Base-by-base conservation (phyloP, 495 filamentous ascomycete genomes). In the Neurospora africana region DNA sequence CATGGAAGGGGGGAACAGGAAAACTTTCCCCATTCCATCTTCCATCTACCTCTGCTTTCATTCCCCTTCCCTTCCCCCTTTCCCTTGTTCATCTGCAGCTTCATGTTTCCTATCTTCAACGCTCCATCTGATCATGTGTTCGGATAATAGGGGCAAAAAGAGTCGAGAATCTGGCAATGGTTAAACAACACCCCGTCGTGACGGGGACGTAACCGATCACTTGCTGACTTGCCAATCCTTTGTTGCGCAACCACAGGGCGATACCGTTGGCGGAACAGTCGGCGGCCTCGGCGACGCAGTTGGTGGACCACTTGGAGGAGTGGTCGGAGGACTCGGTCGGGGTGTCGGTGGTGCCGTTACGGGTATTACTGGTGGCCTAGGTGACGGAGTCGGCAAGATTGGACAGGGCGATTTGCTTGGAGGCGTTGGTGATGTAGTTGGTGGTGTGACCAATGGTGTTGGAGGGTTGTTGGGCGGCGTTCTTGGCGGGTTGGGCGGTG, bases 231-330 rank as follows among this genome's bases (percentile, higher is more conserved):
- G 69, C 35, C 69, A 37, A 58, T 13, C 27, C 17, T 33, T 33
- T 13, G 5, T 58, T 68, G 13, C 53, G 13, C 53, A 3, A 33
- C 53, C 36, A 53, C 69, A 77, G 76, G 76, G 76, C 39, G 76
- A 77, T 47, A 77, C 74, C 13, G 72, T 77, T 11, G 76, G 74
- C 0, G 72, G 74, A 17, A 76, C 76, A 21, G 69, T 77, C 17
- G 76, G 76, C n/a, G 76, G 76, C 35, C 70, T 77, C n/a, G 76
- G 76, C 70, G 74, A 77, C 47, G 47, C 74, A 36, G 74, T 77
- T 21, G 74, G 74, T 6, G 76, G 76, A 21, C 76, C 76, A 5
- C 74, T 77, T 5, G 76, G 76, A 17, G 76, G 76, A 11, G n/a
- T 77, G 5, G 76, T 77, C 27, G 72, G 74, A 23, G 76, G 76